Base-by-base conservation (phyloP, 164 flowering plant genomes). In the Nymphaea thermarum region DNA sequence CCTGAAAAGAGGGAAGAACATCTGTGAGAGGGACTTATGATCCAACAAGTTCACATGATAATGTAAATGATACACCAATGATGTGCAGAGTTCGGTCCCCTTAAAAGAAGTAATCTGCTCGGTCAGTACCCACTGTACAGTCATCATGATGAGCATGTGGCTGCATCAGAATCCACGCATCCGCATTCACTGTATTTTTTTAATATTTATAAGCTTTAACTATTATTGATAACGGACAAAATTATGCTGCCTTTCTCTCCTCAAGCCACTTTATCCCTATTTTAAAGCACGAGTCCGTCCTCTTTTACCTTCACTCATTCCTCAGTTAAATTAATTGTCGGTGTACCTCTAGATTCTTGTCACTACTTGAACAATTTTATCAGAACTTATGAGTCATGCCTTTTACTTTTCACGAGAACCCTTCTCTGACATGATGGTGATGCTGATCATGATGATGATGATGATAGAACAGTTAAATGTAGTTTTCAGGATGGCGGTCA, bases 91-190 rank as follows among this genome's bases (percentile, higher is more conserved):
- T 51, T 10, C 12, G 57, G 57, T 51, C 8, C 12, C 57, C 57
- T 51, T 51, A 8, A 15, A 51, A 51, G 57, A 1, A 51, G 57
- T 51, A 8, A 51, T 51, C 57, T 51, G 12, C 14, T 51, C 57
- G 12, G 8, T 51, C 36, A 25, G 36, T 25, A 25, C 36, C 36
- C 69, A 71, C 62, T 61, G 63, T 66, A 60, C 69, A 43, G 61
- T 66, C 60, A 60, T 61, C 69, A 66, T 71, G 73, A 65, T 61
- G 66, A 43, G 73, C 73, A 71, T 66, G 73, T 66, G 73, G 66
- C 65, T 43, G 65, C 57, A 15, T 71, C 68, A 71, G 60, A 57
- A 62, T 14, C 72, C 72, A 64, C 43, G 57, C 18, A 44, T 60
- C 68, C 73, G 5, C 6, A 65, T 65, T 59, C 68, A 71, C 42